phyloP scores from a whole-genome alignment of 2,329 filamentous ascomycete species.

The Truncatella angustata region DNA sequence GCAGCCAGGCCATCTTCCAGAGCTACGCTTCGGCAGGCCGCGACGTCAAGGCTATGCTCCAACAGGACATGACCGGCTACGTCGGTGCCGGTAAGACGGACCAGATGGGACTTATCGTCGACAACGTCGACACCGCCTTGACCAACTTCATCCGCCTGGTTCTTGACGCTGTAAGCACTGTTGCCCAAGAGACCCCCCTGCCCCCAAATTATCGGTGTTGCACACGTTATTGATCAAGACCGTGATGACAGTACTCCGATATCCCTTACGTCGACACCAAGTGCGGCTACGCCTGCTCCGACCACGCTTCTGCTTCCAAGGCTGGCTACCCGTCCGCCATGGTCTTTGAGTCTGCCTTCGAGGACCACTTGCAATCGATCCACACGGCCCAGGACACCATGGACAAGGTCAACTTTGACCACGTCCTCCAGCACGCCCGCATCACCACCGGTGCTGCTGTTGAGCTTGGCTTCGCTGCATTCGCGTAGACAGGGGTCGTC shows the following conservation, averaged over 20 bases:
- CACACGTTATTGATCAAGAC: neutral
- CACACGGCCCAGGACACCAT: constrained; percentile 72
- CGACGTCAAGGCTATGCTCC: constrained; percentile 40
- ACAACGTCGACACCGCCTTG: constrained; percentile 34
- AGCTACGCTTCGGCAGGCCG: constrained; percentile 30
- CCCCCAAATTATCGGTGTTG: too few species aligned
- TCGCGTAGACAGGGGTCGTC: too few species aligned
- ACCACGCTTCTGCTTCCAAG: constrained; percentile 65
- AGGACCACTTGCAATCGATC: constrained; percentile 65
- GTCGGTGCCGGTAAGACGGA: constrained; percentile 24
- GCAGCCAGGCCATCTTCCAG: constrained; percentile 56
- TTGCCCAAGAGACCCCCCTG: too few species aligned
- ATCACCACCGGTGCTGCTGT: constrained; percentile 46
- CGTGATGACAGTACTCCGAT: constrained; percentile 27
- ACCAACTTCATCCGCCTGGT: constrained; percentile 37
- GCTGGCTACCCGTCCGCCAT: constrained; percentile 65
- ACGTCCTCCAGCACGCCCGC: constrained; percentile 63
- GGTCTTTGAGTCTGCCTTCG: constrained; percentile 61
- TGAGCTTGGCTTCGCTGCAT: constrained; percentile 36
- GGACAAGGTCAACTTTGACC: constrained; percentile 64
- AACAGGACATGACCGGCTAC: constrained; percentile 45
- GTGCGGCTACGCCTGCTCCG: constrained; percentile 62
- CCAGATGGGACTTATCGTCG: constrained; percentile 38
- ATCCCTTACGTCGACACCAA: constrained; percentile 44
- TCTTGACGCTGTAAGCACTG: constrained; percentile 27